phyloP scores from a whole-genome alignment of 208 protist species.

The Tritrichomonas musculus region DNA sequence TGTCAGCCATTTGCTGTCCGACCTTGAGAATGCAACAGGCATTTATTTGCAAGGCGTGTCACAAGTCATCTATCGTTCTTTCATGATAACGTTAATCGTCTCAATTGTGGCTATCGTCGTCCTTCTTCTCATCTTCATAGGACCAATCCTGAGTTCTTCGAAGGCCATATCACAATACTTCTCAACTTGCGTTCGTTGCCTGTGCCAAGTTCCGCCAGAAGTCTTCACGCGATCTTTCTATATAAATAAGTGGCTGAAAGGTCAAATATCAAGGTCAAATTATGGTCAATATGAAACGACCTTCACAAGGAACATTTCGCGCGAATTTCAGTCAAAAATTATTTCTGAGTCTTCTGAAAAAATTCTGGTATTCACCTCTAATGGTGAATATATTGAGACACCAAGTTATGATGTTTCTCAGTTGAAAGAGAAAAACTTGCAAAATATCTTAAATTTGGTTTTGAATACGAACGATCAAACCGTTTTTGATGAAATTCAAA shows the following conservation, averaged over 20 bases:
- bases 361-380: not conserved
- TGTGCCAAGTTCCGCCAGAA: not conserved
- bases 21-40: not conserved
- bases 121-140: not conserved
- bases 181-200: not conserved
- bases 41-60: not conserved
- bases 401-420: not conserved
- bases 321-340: not conserved
- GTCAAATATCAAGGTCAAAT: not conserved
- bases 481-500: not conserved
- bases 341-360: not conserved
- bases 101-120: not conserved
- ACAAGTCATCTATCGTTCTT: not conserved
- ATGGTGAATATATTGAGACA: not conserved
- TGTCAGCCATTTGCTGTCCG: not conserved
- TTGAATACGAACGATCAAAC: too few relatives aligned
- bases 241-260: not conserved
- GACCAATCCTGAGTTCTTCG: not conserved
- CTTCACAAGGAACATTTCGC: not conserved
- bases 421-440: not conserved
- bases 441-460: not conserved
- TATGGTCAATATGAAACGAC: not conserved
- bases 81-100: not conserved
- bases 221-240: not conserved
- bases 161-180: not conserved